Evolutionary conservation across 2,329 filamentous ascomycete genomes (phyloP).

Genomic region (Cercospora brassicicola): DNA sequence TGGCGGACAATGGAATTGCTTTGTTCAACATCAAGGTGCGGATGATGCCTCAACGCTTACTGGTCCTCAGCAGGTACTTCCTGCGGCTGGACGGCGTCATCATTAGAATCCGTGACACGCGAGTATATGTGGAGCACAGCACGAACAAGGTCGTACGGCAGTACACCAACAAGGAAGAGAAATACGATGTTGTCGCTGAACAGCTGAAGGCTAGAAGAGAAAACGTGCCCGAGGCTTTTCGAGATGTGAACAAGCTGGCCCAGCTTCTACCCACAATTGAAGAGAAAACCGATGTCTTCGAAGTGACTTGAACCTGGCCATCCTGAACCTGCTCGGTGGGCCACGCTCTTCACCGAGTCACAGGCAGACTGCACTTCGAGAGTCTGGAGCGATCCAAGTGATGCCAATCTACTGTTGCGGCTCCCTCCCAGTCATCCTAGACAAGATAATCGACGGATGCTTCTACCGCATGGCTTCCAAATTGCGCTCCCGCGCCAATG

Average conservation of each 20-base stretch:
- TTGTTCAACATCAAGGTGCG: conserved; percentile 86
- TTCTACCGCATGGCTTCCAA: background rate
- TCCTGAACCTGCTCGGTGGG: background rate
- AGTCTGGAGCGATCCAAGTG: background rate
- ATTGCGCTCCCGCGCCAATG: background rate
- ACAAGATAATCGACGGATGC: background rate
- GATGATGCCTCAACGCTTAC: conserved; percentile 85
- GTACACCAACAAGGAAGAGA: conserved; percentile 83
- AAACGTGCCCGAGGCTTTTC: conserved; percentile 72
- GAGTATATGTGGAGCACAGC: conserved; percentile 87
- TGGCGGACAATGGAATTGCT: conserved; percentile 95
- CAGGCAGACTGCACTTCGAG: background rate
- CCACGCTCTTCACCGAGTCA: background rate
- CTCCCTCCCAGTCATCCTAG: background rate
- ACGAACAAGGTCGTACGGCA: conserved; percentile 78
- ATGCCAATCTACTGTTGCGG: background rate
- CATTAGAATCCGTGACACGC: conserved; percentile 81
- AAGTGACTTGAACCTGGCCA: conserved; percentile 27
- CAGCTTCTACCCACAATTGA: conserved; percentile 71
- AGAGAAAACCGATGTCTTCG: conserved; percentile 58
- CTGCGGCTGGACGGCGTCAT: conserved; percentile 91
- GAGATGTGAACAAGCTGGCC: conserved; percentile 75
- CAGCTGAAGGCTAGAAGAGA: conserved; percentile 60
- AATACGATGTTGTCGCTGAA: conserved; percentile 71
- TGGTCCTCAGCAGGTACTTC: conserved; percentile 83